phyloP scores from a whole-genome alignment of 148 eudicot genomes.

The Dysphania ambrosioides region DNA sequence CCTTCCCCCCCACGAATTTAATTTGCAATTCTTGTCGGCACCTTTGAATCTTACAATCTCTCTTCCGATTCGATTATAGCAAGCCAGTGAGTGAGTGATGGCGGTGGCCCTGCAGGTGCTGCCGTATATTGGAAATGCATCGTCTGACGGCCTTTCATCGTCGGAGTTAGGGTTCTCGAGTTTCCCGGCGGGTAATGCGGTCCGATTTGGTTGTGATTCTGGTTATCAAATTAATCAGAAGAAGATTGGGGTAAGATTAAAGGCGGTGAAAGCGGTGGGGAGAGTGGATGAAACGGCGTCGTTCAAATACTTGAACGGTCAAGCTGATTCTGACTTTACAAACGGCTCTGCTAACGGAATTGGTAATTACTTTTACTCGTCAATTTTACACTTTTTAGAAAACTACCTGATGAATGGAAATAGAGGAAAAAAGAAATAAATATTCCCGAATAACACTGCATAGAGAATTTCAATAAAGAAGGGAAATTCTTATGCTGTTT shows the following conservation, averaged over 20 bases:
- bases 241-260: neutral
- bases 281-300: conserved; percentile 24
- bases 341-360: conserved; percentile 17
- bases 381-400: neutral
- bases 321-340: conserved; percentile 17
- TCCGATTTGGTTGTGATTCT: conserved; percentile 7
- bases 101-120: conserved; percentile 23
- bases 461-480: too few species aligned
- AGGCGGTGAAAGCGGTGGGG: conserved; percentile 2
- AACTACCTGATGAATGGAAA: neutral
- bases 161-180: conserved; percentile 16
- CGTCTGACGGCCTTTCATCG: neutral
- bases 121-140: conserved; percentile 9
- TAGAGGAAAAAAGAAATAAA: neutral
- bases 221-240: neutral
- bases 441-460: conserved; percentile 10
- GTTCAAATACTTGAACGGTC: conserved; percentile 8
- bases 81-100: neutral
- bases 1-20: neutral
- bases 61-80: neutral
- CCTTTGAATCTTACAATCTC: neutral
- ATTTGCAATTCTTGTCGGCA: neutral
- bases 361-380: conserved; percentile 12
- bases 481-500: too few species aligned
- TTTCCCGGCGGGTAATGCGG: neutral